phyloP scores from a whole-genome alignment of 768 basidiomycete genomes.

The Vishniacozyma victoriae region DNA sequence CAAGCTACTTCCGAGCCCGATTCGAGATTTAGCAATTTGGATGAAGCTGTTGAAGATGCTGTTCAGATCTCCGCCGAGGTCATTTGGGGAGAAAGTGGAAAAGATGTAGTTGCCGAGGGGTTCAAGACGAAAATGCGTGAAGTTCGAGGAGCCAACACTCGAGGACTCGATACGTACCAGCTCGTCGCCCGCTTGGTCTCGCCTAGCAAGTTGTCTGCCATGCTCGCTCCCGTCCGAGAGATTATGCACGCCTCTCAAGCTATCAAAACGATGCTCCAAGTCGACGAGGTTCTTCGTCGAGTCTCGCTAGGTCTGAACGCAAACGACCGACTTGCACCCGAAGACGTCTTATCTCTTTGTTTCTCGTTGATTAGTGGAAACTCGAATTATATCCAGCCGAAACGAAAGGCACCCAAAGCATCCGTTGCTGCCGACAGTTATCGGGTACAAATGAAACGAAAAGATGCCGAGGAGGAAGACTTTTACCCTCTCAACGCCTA shows the following conservation, averaged over 20 bases:
- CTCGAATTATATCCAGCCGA: conserved; percentile 71
- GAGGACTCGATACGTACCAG: conserved; percentile 77
- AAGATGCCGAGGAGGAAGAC: conserved; percentile 54
- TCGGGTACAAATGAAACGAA: conserved; percentile 73
- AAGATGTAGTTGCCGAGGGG: conserved; percentile 77
- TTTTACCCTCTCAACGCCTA: conserved; percentile 82
- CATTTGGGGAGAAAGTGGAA: conserved; percentile 87
- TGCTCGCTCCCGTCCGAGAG: conserved; percentile 71
- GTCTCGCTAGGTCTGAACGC: conserved; percentile 77
- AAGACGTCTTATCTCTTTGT: conserved; percentile 71
- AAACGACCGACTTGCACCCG: conserved; percentile 64
- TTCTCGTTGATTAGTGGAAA: conserved; percentile 88
- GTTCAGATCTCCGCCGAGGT: conserved; percentile 80
- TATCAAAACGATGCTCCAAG: conserved; percentile 68
- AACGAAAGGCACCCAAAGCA: conserved; percentile 46
- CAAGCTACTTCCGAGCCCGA: conserved; percentile 60
- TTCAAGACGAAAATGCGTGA: conserved; percentile 95
- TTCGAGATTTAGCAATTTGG: conserved; percentile 59
- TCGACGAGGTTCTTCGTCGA: conserved; percentile 81
- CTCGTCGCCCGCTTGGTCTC: conserved; percentile 73
- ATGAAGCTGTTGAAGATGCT: conserved; percentile 70
- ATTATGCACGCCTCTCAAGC: conserved; percentile 83
- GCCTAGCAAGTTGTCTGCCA: conserved; percentile 64
- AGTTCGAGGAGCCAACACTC: conserved; percentile 73
- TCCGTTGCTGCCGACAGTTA: conserved; percentile 54